These are phyloP conservation scores for Fonsecaea multimorphosa DNA, from an alignment of 2,329 filamentous ascomycete species.

Conservation along the genomic window DNA sequence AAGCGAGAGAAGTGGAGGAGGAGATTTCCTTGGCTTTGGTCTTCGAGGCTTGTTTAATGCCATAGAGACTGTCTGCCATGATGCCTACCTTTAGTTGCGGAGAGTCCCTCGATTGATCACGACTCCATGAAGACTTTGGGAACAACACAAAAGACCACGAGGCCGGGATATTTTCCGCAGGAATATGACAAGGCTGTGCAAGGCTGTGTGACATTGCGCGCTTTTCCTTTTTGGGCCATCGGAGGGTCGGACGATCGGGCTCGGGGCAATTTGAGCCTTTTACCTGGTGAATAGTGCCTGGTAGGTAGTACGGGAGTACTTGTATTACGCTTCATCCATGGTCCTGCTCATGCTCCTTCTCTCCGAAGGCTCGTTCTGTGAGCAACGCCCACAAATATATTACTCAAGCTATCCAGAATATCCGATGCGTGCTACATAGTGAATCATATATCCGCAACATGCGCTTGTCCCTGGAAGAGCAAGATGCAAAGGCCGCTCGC, in stretches of 20 bases:
- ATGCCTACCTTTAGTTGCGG: slow-evolving; percentile 23
- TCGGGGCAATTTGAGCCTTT: background rate
- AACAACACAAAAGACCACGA: background rate
- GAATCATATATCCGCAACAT: background rate
- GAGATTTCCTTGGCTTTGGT: slow-evolving; percentile 68
- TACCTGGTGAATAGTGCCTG: too few relatives aligned
- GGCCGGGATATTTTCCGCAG: background rate
- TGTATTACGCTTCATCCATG: background rate
- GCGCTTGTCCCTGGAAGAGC: slow-evolving; percentile 3
- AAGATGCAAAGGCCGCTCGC: slow-evolving; percentile 15
- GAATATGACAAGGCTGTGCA: background rate
- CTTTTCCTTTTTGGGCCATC: background rate
- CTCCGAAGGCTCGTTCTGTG: too few relatives aligned
- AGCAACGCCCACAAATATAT: background rate
- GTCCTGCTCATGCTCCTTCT: background rate
- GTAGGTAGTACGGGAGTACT: too few relatives aligned
- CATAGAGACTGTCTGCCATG: slow-evolving; percentile 74
- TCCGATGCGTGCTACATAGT: background rate
- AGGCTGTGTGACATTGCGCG: background rate
- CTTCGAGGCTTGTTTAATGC: slow-evolving; percentile 72
- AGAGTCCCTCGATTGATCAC: background rate
- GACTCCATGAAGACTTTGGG: background rate
- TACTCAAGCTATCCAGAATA: background rate
- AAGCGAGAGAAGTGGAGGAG: slow-evolving; percentile 76
- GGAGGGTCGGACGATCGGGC: slow-evolving; percentile 18